These are phyloP conservation scores for Hyaloperonospora brassicae DNA, from an alignment of 352 stramenopile species.

Conservation along the genomic window DNA sequence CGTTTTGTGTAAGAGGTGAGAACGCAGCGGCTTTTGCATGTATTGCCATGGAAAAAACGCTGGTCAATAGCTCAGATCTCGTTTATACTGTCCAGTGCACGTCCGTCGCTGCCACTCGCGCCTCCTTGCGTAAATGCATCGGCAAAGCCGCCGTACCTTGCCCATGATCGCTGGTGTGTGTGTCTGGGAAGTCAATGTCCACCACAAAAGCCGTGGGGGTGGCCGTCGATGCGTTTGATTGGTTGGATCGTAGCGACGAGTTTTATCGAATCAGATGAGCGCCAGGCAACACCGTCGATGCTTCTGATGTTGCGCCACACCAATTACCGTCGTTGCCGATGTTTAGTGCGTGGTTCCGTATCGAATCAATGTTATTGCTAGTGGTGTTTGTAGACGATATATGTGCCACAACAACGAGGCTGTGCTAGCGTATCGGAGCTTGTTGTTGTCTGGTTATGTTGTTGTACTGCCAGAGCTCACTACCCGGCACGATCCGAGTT, in stretches of 20 bases:
- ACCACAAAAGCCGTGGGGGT: constrained; percentile 10
- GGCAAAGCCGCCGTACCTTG: constrained; percentile 25
- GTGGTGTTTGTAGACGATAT: no score
- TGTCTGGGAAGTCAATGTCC: constrained; percentile 14
- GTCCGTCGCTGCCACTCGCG: neutral
- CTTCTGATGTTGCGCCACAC: no score
- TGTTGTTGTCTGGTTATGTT: no score
- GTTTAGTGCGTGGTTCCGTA: no score
- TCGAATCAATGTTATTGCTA: no score
- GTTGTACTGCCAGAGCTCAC: no score
- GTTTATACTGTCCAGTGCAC: neutral
- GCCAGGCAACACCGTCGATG: no score
- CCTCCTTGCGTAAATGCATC: constrained; percentile 5
- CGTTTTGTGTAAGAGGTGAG: constrained; percentile 4
- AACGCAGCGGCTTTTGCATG: constrained; percentile 7
- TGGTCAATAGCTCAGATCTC: neutral
- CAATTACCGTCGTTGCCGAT: no score
- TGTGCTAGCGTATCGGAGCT: no score
- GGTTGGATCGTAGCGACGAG: neutral
- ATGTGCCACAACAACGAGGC: no score
- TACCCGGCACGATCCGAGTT: no score
- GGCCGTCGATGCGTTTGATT: constrained; percentile 1
- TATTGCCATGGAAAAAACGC: constrained; percentile 2
- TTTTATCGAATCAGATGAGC: no score
- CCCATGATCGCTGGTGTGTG: constrained; percentile 29